Conservation (phyloP, 306 rosid species). For the Cajanus cajan region DNA sequence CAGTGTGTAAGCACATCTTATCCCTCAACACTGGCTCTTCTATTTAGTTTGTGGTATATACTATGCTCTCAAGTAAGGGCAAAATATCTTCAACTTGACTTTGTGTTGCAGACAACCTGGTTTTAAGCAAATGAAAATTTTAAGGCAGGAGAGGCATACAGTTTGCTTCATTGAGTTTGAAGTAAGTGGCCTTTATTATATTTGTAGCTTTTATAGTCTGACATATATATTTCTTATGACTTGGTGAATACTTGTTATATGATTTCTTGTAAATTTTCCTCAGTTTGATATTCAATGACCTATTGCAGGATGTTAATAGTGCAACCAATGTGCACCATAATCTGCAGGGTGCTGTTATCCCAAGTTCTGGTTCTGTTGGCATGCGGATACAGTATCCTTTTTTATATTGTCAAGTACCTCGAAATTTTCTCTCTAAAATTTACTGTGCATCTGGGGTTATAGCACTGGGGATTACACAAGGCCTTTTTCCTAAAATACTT, state of each 20-base stretch:
- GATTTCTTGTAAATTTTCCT: constrained; percentile 6
- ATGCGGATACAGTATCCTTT: constrained; percentile 99
- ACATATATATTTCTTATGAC: neutral
- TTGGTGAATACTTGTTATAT: neutral
- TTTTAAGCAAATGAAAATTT: constrained; percentile 96
- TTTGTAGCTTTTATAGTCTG: constrained; percentile 1
- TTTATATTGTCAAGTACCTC: constrained; percentile 15
- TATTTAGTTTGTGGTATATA: constrained; percentile 2
- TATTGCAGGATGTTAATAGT: constrained; percentile 82
- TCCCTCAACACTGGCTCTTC: constrained; percentile 16
- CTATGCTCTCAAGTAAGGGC: constrained; percentile 4
- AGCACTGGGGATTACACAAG: neutral
- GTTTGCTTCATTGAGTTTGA: constrained; percentile 99
- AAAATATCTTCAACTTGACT: constrained; percentile 26
- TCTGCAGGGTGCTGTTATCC: constrained; percentile 98
- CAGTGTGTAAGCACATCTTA: constrained; percentile 64
- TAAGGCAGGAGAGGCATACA: constrained; percentile 99
- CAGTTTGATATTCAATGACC: constrained; percentile 8
- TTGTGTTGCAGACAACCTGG: constrained; percentile 83
- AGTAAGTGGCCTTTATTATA: constrained; percentile 53
- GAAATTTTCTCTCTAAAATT: constrained; percentile 1
- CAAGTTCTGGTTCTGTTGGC: constrained; percentile 98
- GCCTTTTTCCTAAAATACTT: neutral
- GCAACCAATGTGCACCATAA: constrained; percentile 86
- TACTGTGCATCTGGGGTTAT: neutral